phyloP scores from a whole-genome alignment of 2,329 filamentous ascomycete species.

The Fusarium chuoi region DNA sequence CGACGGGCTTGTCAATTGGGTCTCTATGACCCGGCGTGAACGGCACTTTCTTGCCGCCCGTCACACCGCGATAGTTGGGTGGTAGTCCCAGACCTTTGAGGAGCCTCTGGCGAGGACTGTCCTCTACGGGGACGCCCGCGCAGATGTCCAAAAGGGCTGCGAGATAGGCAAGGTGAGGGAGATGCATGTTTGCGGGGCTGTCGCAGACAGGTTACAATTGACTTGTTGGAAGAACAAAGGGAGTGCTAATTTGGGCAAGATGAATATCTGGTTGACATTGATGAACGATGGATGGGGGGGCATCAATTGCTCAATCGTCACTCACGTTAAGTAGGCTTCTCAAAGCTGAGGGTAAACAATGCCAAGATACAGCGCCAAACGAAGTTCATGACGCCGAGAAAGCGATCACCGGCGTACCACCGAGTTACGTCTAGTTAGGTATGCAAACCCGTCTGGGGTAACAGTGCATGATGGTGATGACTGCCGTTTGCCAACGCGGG shows the following conservation, averaged over 20 bases:
- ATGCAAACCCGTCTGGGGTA: slow-evolving; percentile 21
- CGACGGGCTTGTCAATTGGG: slow-evolving; percentile 70
- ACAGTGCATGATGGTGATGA: slow-evolving; percentile 5
- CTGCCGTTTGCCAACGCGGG: slow-evolving; percentile 25
- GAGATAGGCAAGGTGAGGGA: slow-evolving; percentile 20
- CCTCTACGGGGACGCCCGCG: slow-evolving; percentile 47
- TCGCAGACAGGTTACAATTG: background rate
- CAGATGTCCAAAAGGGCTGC: slow-evolving; percentile 27
- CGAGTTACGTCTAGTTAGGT: slow-evolving; percentile 25
- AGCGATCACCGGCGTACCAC: slow-evolving; percentile 29
- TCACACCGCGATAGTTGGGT: slow-evolving; percentile 52
- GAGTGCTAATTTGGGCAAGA: background rate
- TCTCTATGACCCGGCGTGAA: slow-evolving; percentile 71
- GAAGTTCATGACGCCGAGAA: slow-evolving; percentile 24
- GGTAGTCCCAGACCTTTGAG: slow-evolving; percentile 61
- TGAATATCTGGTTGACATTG: background rate
- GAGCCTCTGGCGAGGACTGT: slow-evolving; percentile 66
- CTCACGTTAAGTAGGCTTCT: slow-evolving; percentile 15
- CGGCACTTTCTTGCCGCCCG: slow-evolving; percentile 53
- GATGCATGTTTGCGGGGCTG: slow-evolving; percentile 26
- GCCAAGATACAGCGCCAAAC: slow-evolving; percentile 6
- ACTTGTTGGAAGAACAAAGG: background rate
- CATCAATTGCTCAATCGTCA: background rate
- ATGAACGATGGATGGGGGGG: background rate
- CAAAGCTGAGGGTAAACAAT: background rate